These are phyloP conservation scores for Flaveria sonorensis DNA, from an alignment of 129 eudicot species.

Conservation along the genomic window DNA sequence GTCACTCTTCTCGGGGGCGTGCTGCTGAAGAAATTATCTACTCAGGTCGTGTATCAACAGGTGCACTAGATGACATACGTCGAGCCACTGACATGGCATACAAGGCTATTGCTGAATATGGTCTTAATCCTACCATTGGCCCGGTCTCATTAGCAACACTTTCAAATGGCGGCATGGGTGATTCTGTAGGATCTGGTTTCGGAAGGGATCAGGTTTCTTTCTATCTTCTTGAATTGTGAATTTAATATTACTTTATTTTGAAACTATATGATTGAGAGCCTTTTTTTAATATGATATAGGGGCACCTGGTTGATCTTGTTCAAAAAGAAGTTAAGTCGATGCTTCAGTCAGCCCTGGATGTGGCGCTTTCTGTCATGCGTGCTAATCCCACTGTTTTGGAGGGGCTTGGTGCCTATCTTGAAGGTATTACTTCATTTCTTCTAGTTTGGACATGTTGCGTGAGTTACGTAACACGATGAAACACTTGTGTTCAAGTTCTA, in stretches of 20 bases:
- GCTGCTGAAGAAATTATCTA: constrained; percentile 95
- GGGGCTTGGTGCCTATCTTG: constrained; percentile 96
- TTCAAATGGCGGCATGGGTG: constrained; percentile 93
- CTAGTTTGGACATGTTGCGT: not conserved
- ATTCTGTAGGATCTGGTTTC: constrained; percentile 77
- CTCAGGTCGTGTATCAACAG: constrained; percentile 97
- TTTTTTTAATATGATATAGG: constrained; percentile 47
- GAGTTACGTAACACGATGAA: constrained; percentile 1
- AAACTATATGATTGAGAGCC: not conserved
- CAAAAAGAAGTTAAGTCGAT: constrained; percentile 80
- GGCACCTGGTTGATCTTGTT: constrained; percentile 94
- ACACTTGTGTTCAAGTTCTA: too few species aligned
- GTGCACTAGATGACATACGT: constrained; percentile 95
- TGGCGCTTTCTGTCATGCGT: constrained; percentile 87
- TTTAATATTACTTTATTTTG: too few species aligned
- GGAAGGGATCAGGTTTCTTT: constrained; percentile 84
- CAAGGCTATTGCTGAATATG: constrained; percentile 95
- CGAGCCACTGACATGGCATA: constrained; percentile 99
- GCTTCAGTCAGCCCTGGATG: constrained; percentile 94
- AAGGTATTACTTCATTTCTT: constrained; percentile 49
- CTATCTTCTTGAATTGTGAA: too few species aligned
- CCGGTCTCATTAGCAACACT: constrained; percentile 87
- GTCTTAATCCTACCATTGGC: constrained; percentile 76
- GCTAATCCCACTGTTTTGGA: constrained; percentile 95
- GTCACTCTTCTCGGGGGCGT: constrained; percentile 99